Percentiles rank a stretch among this genome's conserved stretches.
Conservation (phyloP, 495 filamentous ascomycete genomes). For the Penicillium antarcticum region DNA sequence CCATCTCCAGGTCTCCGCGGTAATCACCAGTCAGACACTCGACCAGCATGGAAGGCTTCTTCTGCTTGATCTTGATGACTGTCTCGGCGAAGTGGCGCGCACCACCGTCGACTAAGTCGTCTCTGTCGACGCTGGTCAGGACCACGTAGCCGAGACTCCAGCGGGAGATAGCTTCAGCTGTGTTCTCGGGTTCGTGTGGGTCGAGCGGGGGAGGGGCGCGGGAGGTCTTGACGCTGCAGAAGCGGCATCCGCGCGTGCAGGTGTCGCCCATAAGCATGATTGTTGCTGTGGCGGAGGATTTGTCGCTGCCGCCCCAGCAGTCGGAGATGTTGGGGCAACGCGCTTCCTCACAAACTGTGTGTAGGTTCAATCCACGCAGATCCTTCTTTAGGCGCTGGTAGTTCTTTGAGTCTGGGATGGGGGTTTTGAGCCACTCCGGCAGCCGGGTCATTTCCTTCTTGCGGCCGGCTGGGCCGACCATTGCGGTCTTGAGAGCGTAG, state of each 20-base stretch:
- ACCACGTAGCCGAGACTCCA: constrained; percentile 98
- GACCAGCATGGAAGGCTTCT: constrained; percentile 81
- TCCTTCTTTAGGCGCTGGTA: constrained; percentile 94
- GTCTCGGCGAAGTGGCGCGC: constrained; percentile 92
- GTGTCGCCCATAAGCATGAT: constrained; percentile 99
- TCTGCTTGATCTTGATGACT: constrained; percentile 88
- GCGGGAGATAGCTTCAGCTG: constrained; percentile 83
- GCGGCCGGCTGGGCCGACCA: constrained; percentile 72
- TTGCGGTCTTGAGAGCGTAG: constrained; percentile 65
- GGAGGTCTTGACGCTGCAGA: constrained; percentile 92
- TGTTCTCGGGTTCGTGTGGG: constrained; percentile 95
- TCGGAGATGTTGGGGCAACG: constrained; percentile 96
- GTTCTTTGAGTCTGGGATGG: constrained; percentile 79
- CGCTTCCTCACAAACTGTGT: constrained; percentile 97
- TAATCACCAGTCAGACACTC: constrained; percentile 95
- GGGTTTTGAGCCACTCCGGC: constrained; percentile 93
- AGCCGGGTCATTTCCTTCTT: constrained; percentile 88
- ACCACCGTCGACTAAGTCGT: constrained; percentile 86
- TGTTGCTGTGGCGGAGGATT: constrained; percentile 88
- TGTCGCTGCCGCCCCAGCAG: constrained; percentile 91
- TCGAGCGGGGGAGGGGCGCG: constrained; percentile 78
- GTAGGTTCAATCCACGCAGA: constrained; percentile 80
- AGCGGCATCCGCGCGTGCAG: constrained; percentile 93
- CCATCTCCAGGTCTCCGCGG: constrained; percentile 77
- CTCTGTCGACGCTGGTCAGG: constrained; percentile 87